Percentiles rank a stretch among this genome's conserved stretches.
phyloP scores from a whole-genome alignment of 352 stramenopile genomes.

The Globisporangium canariense region DNA sequence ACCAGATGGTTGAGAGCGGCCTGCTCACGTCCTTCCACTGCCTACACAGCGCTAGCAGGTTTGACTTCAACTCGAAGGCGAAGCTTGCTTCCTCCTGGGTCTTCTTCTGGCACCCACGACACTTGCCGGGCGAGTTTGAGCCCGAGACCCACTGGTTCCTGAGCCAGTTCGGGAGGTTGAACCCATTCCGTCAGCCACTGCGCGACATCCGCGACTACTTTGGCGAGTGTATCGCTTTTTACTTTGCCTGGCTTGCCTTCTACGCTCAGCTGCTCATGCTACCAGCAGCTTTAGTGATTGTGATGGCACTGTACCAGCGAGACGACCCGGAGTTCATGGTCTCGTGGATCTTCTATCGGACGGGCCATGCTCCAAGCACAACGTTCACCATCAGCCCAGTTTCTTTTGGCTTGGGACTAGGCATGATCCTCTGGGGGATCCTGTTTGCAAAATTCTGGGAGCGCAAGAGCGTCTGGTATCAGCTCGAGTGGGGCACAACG shows the following conservation, averaged over 20 bases:
- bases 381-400: conserved; percentile 4
- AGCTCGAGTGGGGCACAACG: conserved; percentile 55
- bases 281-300: conserved; percentile 34
- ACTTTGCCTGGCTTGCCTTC: conserved; percentile 87
- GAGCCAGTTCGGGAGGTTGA: conserved; percentile 33
- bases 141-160: conserved; percentile 37
- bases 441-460: conserved; percentile 61
- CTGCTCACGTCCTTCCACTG: conserved; percentile 33
- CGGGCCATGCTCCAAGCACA: background rate
- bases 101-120: conserved; percentile 46
- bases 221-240: conserved; percentile 85
- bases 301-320: conserved; percentile 21
- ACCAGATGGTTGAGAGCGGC: conserved; percentile 22
- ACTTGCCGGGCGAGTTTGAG: conserved; percentile 35
- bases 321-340: conserved; percentile 16
- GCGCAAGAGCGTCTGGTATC: conserved; percentile 50
- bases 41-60: conserved; percentile 58
- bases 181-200: conserved; percentile 71
- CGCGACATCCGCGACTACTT: conserved; percentile 83
- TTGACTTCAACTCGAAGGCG: conserved; percentile 33
- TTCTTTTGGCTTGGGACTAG: conserved; percentile 22
- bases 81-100: conserved; percentile 46
- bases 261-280: conserved; percentile 74
- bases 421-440: conserved; percentile 40
- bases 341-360: conserved; percentile 30